Evolutionary conservation across 257 asterid species (phyloP).

Genomic region (Ballota nigra): DNA sequence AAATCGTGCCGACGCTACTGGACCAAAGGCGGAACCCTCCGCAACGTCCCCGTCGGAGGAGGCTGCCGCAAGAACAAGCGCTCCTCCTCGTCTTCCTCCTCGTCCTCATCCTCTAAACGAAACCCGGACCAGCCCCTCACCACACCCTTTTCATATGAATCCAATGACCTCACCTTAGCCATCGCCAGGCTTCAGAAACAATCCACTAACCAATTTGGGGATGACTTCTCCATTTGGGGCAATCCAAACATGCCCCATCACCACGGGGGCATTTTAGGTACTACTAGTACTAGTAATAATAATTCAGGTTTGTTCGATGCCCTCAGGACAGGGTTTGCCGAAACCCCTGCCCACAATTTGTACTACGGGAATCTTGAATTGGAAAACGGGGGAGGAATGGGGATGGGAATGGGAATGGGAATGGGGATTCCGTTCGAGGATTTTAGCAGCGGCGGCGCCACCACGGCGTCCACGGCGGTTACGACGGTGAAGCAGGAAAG

Average conservation of each 20-base stretch:
- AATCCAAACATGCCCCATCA: conserved; percentile 27
- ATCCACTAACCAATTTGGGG: neutral
- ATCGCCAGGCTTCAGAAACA: conserved; percentile 73
- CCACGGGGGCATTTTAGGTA: conserved; percentile 7
- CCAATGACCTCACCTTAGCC: conserved; percentile 59
- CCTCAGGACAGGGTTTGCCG: conserved; percentile 38
- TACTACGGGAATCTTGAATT: conserved; percentile 40
- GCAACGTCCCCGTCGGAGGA: conserved; percentile 95
- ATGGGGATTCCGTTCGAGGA: conserved; percentile 37
- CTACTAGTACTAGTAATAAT: too few relatives aligned
- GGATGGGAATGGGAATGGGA: conserved; percentile 33
- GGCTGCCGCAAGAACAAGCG: conserved; percentile 82
- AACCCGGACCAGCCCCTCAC: conserved; percentile 42
- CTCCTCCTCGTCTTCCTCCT: conserved; percentile 49
- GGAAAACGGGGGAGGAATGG: conserved; percentile 30
- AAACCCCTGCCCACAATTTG: conserved; percentile 26
- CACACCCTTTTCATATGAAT: conserved; percentile 39
- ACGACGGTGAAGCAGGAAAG: conserved; percentile 40
- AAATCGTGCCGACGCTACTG: conserved; percentile 93
- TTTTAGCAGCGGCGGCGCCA: neutral
- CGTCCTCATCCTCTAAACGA: conserved; percentile 24
- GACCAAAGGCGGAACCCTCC: conserved; percentile 92
- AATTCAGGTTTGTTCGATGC: neutral
- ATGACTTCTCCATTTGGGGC: conserved; percentile 40
- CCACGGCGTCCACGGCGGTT: conserved; percentile 41